Conservation (phyloP, 768 basidiomycete species). For the Russula lepida region DNA sequence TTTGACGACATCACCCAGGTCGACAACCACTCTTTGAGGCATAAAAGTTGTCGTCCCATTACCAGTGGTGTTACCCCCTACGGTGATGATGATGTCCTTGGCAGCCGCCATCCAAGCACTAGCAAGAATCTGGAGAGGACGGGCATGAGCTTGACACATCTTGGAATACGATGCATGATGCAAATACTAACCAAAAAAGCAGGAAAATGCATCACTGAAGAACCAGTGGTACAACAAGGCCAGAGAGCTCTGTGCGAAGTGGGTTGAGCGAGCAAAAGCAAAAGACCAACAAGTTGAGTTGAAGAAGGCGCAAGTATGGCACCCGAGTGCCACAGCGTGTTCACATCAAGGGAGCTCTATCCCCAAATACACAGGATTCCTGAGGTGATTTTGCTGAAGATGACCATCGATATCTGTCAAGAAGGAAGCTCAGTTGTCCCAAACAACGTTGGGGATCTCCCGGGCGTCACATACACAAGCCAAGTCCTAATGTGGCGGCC, state of each 20-base stretch:
- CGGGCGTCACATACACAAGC: not conserved
- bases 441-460: not conserved
- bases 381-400: not conserved
- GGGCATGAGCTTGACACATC: not conserved
- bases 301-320: no score
- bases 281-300: not conserved
- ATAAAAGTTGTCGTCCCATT: conserved; percentile 40
- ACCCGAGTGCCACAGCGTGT: not conserved
- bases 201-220: not conserved
- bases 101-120: conserved; percentile 25
- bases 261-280: not conserved
- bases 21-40: conserved; percentile 37
- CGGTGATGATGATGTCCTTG: conserved; percentile 36
- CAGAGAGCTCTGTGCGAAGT: not conserved
- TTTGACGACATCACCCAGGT: conserved; percentile 39
- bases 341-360: not conserved
- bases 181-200: conserved; percentile 4
- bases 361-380: not conserved
- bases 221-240: not conserved
- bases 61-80: conserved; percentile 38
- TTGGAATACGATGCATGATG: not conserved
- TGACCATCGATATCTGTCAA: not conserved
- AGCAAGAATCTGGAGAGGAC: conserved; percentile 10
- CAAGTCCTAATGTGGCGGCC: not conserved
- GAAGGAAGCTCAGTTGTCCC: not conserved